Percentiles rank a stretch among this genome's conserved stretches.
Evolutionary conservation across 768 basidiomycete genomes (phyloP).

Genomic region (Boletus eberwhitei): DNA sequence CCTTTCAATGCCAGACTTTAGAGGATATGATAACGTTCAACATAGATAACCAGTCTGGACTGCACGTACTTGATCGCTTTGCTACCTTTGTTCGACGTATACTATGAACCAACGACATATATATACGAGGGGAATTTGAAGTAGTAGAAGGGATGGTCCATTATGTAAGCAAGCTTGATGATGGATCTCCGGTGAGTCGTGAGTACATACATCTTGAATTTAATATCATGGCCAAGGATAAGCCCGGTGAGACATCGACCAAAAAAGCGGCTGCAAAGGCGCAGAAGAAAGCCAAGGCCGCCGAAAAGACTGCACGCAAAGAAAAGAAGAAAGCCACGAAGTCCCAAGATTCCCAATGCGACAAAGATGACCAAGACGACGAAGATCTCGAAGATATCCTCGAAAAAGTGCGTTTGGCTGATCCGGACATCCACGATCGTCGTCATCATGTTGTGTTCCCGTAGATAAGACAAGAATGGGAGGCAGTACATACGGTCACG

Average conservation of each 20-base stretch:
- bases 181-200: too few relatives aligned
- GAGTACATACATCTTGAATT: neutral
- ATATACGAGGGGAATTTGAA: too few relatives aligned
- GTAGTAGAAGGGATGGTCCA: too few relatives aligned
- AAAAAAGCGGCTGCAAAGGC: slow-evolving; percentile 53
- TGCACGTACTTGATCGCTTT: too few relatives aligned
- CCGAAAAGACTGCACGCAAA: slow-evolving; percentile 67
- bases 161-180: too few relatives aligned
- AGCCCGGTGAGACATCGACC: neutral
- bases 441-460: slow-evolving; percentile 17
- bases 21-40: too few relatives aligned
- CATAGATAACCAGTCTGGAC: too few relatives aligned
- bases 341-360: slow-evolving; percentile 32
- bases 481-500: slow-evolving; percentile 74
- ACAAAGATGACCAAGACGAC: slow-evolving; percentile 61
- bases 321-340: slow-evolving; percentile 59
- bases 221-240: slow-evolving; percentile 21
- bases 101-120: too few relatives aligned
- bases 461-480: slow-evolving; percentile 84
- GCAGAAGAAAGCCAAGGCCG: slow-evolving; percentile 63
- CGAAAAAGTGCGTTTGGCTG: slow-evolving; percentile 52
- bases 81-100: too few relatives aligned
- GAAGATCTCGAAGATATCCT: slow-evolving; percentile 83
- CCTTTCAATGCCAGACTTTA: too few relatives aligned
- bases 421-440: neutral